These are phyloP conservation scores for Malus asiatica DNA, from an alignment of 306 rosid genomes.

Conservation along the genomic window DNA sequence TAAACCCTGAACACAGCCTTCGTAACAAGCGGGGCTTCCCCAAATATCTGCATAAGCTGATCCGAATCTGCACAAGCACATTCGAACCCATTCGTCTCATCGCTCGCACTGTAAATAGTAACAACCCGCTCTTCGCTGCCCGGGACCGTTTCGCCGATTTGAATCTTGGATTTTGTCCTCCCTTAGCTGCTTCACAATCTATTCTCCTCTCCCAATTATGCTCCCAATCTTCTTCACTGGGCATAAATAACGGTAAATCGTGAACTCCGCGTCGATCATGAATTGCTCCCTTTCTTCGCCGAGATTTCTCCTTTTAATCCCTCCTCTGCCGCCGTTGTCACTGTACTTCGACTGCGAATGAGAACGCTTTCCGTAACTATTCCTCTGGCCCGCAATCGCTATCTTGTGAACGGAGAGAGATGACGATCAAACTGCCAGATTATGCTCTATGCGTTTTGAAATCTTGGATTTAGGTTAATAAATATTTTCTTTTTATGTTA, in stretches of 20 bases:
- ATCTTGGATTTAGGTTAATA: slow-evolving; percentile 1
- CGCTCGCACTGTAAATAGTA: slow-evolving; percentile 63
- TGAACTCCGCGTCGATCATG: slow-evolving; percentile 66
- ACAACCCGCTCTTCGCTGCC: slow-evolving; percentile 87
- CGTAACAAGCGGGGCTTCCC: slow-evolving; percentile 68
- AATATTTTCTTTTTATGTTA: not conserved
- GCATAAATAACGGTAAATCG: slow-evolving; percentile 63
- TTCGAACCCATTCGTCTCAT: slow-evolving; percentile 56
- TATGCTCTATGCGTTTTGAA: not conserved
- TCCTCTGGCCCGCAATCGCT: slow-evolving; percentile 72
- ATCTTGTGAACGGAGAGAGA: not conserved
- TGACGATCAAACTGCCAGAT: not conserved
- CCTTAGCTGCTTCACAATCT: slow-evolving; percentile 91
- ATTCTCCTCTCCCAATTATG: slow-evolving; percentile 96
- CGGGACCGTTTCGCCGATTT: slow-evolving; percentile 78
- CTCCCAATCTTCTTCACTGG: slow-evolving; percentile 77
- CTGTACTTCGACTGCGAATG: slow-evolving; percentile 57
- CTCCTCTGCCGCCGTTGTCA: slow-evolving; percentile 39
- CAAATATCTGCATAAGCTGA: slow-evolving; percentile 47
- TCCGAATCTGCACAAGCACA: not conserved
- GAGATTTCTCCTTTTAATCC: slow-evolving; percentile 58
- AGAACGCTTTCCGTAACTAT: slow-evolving; percentile 62
- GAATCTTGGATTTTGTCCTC: slow-evolving; percentile 73
- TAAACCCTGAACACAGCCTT: slow-evolving; percentile 62
- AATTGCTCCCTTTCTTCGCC: slow-evolving; percentile 86